Base-by-base conservation (phyloP, 2,329 filamentous ascomycete species). In the Magnaporthales sp. region DNA sequence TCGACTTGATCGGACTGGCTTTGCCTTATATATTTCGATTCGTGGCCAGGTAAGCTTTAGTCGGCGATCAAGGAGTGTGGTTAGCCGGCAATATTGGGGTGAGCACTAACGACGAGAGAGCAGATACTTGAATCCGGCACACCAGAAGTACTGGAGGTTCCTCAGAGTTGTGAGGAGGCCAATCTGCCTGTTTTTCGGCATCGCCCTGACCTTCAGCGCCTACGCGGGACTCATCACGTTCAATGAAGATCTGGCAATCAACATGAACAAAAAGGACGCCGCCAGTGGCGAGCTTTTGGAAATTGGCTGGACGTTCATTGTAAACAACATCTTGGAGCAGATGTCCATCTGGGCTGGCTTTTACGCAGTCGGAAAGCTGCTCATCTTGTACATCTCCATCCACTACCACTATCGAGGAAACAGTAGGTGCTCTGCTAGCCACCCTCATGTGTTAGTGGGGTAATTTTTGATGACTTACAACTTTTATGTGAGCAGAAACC, bases 51-150 rank as follows among this genome's bases (percentile, higher is more conserved):
- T 73, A 31, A 27, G 70, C 7, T 4, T 29, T 29, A n/a, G n/a
- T n/a, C n/a, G n/a, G n/a, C n/a, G n/a, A n/a, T n/a, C n/a, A n/a
- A n/a, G n/a, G n/a, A n/a, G n/a, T n/a, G n/a, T n/a, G n/a, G n/a
- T n/a, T n/a, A n/a, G n/a, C n/a, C n/a, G n/a, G n/a, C n/a, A n/a
- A n/a, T n/a, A n/a, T n/a, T n/a, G n/a, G n/a, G n/a, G n/a, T n/a
- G n/a, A n/a, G n/a, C n/a, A n/a, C 38, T 51, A n/a, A 51, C 38
- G 38, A 51, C 19, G 2, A 7, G 5, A 7, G 38, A 51, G 19
- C 19, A 74, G 73, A 69, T 75, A 74, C 58, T 68, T 72, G 22
- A 75, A 75, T 56, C 70, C 73, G 2, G 71, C 72, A 4, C 71
- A 74, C 54, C 69, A 70, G 64, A 70, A 70, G 22, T 75, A 75